Evolutionary conservation across 1,284 basidiomycete genomes (phyloP), one percentile per base, ranked within the genome.

Genomic region (Marasmius fiardii): DNA sequence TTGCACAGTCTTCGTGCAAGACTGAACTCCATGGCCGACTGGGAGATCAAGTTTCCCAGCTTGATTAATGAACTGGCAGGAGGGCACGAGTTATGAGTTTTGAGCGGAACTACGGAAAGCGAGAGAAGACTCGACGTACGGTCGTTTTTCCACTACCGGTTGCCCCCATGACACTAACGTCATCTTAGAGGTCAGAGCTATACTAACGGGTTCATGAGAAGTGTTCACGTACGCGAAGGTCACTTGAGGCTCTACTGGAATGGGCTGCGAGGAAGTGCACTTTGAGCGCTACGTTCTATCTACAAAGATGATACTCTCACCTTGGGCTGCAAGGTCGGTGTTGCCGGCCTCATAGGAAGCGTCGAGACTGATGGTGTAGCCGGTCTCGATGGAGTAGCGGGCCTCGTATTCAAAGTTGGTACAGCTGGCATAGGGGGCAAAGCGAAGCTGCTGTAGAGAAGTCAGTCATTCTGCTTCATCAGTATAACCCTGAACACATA

Each of bases 121-220:
- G 1, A 8, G 10, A 1, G 6, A 33, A 39, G 8, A 8, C 18
- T 18, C 18, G 21, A 58, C 75, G 26, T 56, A 76, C 76, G 1
- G 73, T 69, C 20, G 76, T 72, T 65, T 77, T 77, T 45, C 75
- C 75, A 57, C 70, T 76, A 58, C 75, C 75, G 7, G 76, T 76
- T 35, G 74, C 64, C 1, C 75, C 76, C 76, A 77, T 77, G n/a
- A 76, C 65, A 3, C 75, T 77, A n/a, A 3, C 39, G 16, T 41
- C 14, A 41, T 7, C 7, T 41, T 41, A 16, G 16, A 16, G 3
- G 16, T 41, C n/a, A 16, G n/a, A n/a, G 20, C 20, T 41, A 39
- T 39, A 8, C 34, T 12, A 41, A 6, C 6, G n/a, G 20, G 14
- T 7, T n/a, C 3, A 41, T 41, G 28, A 31, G 28, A 31, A 10